Conservation (phyloP, 768 basidiomycete species). For the Serpula lacrymans region DNA sequence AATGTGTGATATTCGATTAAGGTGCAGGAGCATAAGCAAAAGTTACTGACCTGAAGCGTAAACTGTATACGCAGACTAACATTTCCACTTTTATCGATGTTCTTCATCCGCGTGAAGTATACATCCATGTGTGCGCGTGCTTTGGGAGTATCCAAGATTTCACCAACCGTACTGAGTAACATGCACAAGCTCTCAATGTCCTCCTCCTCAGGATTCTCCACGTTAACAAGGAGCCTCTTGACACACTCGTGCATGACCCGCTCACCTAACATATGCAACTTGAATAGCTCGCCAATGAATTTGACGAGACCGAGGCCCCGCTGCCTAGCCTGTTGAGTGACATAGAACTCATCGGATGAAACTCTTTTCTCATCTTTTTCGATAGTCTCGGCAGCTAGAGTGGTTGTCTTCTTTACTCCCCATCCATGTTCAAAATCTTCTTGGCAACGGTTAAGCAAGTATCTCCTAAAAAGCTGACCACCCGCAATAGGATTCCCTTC, state of each 20-base stretch:
- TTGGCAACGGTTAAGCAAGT: conserved; percentile 53
- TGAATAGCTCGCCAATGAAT: conserved; percentile 68
- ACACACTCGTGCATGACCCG: conserved; percentile 67
- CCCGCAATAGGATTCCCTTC: conserved; percentile 43
- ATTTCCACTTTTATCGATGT: conserved; percentile 39
- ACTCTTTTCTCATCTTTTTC: conserved; percentile 43
- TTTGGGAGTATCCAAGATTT: conserved; percentile 47
- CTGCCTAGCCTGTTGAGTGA: conserved; percentile 62
- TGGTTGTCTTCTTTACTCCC: conserved; percentile 41
- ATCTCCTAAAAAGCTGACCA: conserved; percentile 50
- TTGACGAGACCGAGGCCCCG: conserved; percentile 61
- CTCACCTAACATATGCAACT: conserved; percentile 61
- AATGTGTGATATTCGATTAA: too few relatives aligned
- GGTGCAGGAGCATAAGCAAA: not conserved
- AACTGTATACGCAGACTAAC: too few relatives aligned
- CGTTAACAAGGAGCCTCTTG: conserved; percentile 58
- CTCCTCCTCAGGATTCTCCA: too few relatives aligned
- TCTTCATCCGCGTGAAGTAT: conserved; percentile 54
- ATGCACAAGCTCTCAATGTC: too few relatives aligned
- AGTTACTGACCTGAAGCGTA: not conserved
- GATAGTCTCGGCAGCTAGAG: conserved; percentile 47
- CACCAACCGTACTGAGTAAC: conserved; percentile 56
- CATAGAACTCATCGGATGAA: conserved; percentile 62
- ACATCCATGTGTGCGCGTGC: conserved; percentile 49
- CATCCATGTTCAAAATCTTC: conserved; percentile 53